Conservation (phyloP, 495 filamentous ascomycete species). For the Aspergillus nanangensis region DNA sequence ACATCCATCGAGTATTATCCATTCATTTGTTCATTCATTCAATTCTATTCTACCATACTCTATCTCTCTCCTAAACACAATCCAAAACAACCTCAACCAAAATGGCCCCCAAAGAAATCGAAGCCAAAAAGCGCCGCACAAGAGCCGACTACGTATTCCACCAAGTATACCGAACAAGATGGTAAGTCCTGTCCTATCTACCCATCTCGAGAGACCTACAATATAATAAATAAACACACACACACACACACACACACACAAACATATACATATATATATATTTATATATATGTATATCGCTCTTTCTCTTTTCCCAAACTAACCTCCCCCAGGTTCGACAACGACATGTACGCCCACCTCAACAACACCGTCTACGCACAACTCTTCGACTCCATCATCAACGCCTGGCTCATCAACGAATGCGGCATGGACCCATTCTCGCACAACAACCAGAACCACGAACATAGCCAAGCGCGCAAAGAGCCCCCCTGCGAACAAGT, state of each 20-base stretch:
- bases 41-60: neutral
- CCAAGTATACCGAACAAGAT: conserved; percentile 83
- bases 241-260: no score
- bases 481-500: conserved; percentile 43
- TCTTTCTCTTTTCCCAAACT: no score
- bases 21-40: neutral
- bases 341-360: conserved; percentile 91
- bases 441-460: conserved; percentile 20
- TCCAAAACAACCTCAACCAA: neutral
- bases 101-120: conserved; percentile 31
- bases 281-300: no score
- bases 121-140: conserved; percentile 56
- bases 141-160: conserved; percentile 74
- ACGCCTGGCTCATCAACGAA: conserved; percentile 78
- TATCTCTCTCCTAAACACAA: neutral
- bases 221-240: no score
- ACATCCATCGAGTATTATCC: neutral
- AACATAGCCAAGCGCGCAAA: neutral
- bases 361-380: conserved; percentile 84
- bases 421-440: conserved; percentile 70
- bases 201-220: neutral
- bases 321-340: conserved; percentile 78
- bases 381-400: conserved; percentile 84
- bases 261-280: no score
- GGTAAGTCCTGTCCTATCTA: conserved; percentile 44